A percentile compares a stretch with the other conserved stretches of the same genome.
These are phyloP conservation scores for Ceratocystis papillata DNA, from an alignment of 2,329 filamentous ascomycete species.

Conservation along the genomic window DNA sequence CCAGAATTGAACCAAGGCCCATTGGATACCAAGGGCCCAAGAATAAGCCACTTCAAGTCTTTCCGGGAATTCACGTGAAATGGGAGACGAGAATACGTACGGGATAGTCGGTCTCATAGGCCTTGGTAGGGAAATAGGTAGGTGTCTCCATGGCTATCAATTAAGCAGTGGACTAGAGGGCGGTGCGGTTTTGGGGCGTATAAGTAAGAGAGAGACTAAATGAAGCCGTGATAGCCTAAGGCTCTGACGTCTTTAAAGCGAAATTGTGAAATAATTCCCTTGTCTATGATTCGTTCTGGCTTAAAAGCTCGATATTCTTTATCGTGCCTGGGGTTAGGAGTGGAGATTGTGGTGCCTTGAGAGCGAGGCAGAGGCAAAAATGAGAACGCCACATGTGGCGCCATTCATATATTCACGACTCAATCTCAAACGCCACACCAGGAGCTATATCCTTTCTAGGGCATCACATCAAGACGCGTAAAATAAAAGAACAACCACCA, in stretches of 20 bases:
- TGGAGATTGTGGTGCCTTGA: background rate
- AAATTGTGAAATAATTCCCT: background rate
- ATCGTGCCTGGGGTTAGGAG: background rate
- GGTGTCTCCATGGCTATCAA: conserved; percentile 21
- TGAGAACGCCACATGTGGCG: background rate
- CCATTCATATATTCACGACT: background rate
- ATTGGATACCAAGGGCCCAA: background rate
- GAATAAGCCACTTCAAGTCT: background rate
- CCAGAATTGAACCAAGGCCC: background rate
- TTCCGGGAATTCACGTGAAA: conserved; percentile 20
- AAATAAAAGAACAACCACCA: background rate
- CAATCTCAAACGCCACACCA: background rate
- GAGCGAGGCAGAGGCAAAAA: background rate
- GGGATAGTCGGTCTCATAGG: conserved; percentile 71
- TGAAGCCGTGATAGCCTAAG: background rate
- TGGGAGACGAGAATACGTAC: conserved; percentile 44
- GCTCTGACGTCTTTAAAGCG: background rate
- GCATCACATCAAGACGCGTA: conserved; percentile 17
- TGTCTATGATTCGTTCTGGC: background rate
- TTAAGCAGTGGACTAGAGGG: background rate
- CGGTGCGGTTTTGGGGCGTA: background rate
- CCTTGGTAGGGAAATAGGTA: conserved; percentile 47
- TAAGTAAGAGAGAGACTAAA: background rate
- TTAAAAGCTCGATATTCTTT: background rate
- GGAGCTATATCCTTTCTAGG: conserved; percentile 19